Percentiles rank a stretch among this genome's conserved stretches.
Evolutionary conservation across 2,329 filamentous ascomycete genomes (phyloP).

Genomic region (Amauroascus verrucosus): DNA sequence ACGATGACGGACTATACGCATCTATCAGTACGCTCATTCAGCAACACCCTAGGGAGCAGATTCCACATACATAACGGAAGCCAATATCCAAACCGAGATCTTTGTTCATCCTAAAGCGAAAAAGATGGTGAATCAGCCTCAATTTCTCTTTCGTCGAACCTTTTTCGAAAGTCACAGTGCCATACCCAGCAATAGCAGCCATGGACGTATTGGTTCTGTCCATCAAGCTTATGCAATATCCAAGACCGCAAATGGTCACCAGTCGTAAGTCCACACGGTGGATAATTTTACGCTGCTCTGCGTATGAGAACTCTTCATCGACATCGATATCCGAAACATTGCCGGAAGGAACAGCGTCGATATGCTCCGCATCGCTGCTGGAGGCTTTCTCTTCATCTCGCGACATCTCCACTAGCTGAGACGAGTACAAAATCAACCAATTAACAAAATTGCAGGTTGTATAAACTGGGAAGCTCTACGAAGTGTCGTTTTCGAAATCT

Average conservation of each 20-base stretch:
- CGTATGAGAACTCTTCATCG: conserved; percentile 39
- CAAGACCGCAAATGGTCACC: conserved; percentile 50
- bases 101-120: conserved; percentile 17
- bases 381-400: conserved; percentile 15
- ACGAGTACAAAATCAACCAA: not conserved
- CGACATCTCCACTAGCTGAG: conserved; percentile 3
- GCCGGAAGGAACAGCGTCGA: conserved; percentile 8
- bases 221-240: conserved; percentile 69
- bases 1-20: conserved; percentile 48
- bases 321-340: conserved; percentile 14
- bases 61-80: conserved; percentile 19
- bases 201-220: conserved; percentile 68
- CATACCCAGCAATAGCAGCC: conserved; percentile 57
- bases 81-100: conserved; percentile 23
- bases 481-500: not conserved
- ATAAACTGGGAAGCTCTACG: not conserved
- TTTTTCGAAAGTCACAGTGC: not conserved
- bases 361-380: conserved; percentile 5
- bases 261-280: conserved; percentile 57
- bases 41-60: not conserved
- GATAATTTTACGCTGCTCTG: conserved; percentile 59
- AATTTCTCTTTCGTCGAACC: not conserved
- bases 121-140: not conserved
- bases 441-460: not conserved
- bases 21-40: not conserved